Conservation (phyloP, 2,329 filamentous ascomycete genomes). For the Xylariaceae sp. region DNA sequence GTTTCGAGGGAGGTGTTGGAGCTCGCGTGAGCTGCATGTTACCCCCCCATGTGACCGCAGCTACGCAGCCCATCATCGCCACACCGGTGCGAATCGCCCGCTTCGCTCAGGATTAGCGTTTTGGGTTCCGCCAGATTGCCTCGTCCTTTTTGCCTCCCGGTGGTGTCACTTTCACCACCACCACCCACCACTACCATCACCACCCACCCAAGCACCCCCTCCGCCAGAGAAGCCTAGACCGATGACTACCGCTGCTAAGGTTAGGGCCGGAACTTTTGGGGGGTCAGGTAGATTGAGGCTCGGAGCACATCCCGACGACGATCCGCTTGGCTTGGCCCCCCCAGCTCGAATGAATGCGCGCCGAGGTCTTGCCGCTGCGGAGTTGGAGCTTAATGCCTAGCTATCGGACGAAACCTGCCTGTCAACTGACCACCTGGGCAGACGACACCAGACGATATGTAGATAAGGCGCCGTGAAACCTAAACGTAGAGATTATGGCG, state of each 20-base stretch:
- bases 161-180: not conserved
- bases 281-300: conserved; percentile 13
- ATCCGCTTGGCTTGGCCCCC: not conserved
- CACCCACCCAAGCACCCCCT: not conserved
- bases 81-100: conserved; percentile 26
- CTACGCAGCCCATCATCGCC: conserved; percentile 16
- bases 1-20: conserved; percentile 6
- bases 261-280: conserved; percentile 18
- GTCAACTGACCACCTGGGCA: conserved; percentile 1
- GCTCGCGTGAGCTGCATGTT: conserved; percentile 18
- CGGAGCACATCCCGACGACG: conserved; percentile 13
- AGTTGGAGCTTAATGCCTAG: conserved; percentile 15
- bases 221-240: conserved; percentile 2
- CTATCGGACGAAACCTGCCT: conserved; percentile 7
- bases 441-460: conserved; percentile 4
- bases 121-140: conserved; percentile 13
- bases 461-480: conserved; percentile 14
- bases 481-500: not conserved
- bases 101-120: conserved; percentile 10
- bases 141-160: conserved; percentile 4
- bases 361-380: not conserved
- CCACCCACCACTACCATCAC: not conserved
- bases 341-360: not conserved
- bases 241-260: conserved; percentile 7
- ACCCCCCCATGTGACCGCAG: conserved; percentile 26